Base-by-base conservation (phyloP, 441 rosid species). In the Croton setiger region DNA sequence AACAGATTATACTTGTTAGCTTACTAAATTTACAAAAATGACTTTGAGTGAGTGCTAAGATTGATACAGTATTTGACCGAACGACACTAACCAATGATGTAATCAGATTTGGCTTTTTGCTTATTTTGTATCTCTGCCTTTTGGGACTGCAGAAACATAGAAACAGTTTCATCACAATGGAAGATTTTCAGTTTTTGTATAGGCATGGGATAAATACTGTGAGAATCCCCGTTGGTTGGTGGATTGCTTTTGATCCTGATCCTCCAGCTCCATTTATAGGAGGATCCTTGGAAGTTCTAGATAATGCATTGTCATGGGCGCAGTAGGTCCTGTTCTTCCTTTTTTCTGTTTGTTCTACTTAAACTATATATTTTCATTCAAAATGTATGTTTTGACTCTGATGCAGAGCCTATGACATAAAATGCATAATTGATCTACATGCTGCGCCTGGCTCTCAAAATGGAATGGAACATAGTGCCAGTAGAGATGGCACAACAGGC, bases 381-480 rank as follows among this genome's bases (percentile, higher is more conserved):
- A 67, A 52, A 60, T 60, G 62, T 71, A 71, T 45, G 13, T 60
- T 5, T 43, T 75, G 49, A 75, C 37, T 35, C 58, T 72, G 74
- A 18, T 87, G 83, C 87, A 87, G 96, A 79, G 83, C 77, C 68
- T 85, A 81, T 75, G 59, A 66, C 77, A 81, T 89, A 75, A 87
- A 80, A 79, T 89, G 96, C 80, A 86, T 89, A 77, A 82, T 89
- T 66, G 96, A 89, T 70, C 88, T 89, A 59, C 96, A 89, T 77
- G 96, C 96, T 1, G 96, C 93, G 58, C 90, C 96, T 67, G 96
- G 87, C 62, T 89, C 96, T 60, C 96, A 89, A 77, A 89, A 87
- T 44, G 96, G 96, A 44, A 81, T 87, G 88, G 96, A 89, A 63
- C 96, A 89, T 74, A 87, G 96, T 72, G 84, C 86, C 61, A 86